Percentiles rank a stretch among this genome's conserved stretches.
These are phyloP conservation scores for Hyphodiscus sp. DNA, from an alignment of 2,329 filamentous ascomycete genomes.

Conservation along the genomic window DNA sequence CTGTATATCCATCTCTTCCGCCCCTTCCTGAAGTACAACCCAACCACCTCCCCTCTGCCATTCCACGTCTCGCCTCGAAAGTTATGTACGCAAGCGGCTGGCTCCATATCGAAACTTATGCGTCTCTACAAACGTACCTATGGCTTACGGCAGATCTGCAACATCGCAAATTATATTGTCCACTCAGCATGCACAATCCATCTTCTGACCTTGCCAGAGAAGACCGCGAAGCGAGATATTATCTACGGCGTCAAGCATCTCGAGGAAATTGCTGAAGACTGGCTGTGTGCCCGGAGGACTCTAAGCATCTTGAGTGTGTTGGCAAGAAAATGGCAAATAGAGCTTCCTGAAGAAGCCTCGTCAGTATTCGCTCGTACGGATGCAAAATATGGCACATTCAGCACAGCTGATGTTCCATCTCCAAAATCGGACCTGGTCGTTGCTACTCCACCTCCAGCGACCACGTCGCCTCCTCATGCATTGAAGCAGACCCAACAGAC, in stretches of 20 bases:
- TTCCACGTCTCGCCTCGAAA: constrained; percentile 83
- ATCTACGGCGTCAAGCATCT: constrained; percentile 85
- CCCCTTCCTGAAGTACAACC: constrained; percentile 87
- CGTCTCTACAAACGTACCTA: constrained; percentile 90
- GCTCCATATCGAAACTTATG: constrained; percentile 87
- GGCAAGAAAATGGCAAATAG: constrained; percentile 82
- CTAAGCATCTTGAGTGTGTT: constrained; percentile 80
- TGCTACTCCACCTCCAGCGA: constrained; percentile 16
- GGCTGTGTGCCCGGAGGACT: constrained; percentile 82
- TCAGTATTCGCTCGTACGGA: constrained; percentile 72
- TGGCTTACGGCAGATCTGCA: constrained; percentile 87
- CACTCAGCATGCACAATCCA: constrained; percentile 95
- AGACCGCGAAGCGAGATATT: constrained; percentile 82
- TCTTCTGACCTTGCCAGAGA: constrained; percentile 85
- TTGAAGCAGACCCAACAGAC: constrained; percentile 6
- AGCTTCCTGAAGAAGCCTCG: constrained; percentile 76
- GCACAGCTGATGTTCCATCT: constrained; percentile 30
- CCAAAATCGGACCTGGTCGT: constrained; percentile 28
- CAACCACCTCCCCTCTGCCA: constrained; percentile 73
- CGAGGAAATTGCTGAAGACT: constrained; percentile 92
- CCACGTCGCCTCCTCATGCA: constrained; percentile 17
- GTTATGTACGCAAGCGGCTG: constrained; percentile 83
- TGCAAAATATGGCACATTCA: constrained; percentile 69
- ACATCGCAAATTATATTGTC: constrained; percentile 91
- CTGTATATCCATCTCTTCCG: constrained; percentile 94